A percentile compares a stretch with the other conserved stretches of the same genome.
phyloP scores from a whole-genome alignment of 257 asterid genomes.

The Capsicum rhomboideum region DNA sequence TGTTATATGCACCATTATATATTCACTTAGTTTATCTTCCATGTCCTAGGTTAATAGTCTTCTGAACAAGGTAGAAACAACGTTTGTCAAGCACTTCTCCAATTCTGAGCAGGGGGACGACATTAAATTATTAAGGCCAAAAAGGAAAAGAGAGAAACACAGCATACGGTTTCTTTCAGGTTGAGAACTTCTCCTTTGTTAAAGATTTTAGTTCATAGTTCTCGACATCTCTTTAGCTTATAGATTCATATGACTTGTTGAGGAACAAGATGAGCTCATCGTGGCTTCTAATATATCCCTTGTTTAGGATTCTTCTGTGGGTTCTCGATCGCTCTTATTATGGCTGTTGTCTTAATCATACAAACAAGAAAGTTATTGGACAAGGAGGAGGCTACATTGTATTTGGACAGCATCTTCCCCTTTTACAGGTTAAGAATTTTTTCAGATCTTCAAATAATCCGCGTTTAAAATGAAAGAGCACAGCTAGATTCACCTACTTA shows the following conservation, averaged over 20 bases:
- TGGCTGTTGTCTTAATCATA: constrained; percentile 31
- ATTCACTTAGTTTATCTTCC: neutral
- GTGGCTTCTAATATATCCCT: neutral
- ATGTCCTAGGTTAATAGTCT: constrained; percentile 28
- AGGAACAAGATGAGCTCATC: neutral
- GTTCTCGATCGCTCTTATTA: constrained; percentile 40
- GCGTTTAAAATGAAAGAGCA: neutral
- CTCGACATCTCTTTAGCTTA: neutral
- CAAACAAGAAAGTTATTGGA: constrained; percentile 32
- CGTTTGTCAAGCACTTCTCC: constrained; percentile 47
- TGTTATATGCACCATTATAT: neutral
- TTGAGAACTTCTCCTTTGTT: neutral
- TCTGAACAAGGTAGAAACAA: constrained; percentile 47
- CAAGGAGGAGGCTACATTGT: constrained; percentile 23
- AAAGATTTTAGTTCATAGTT: neutral
- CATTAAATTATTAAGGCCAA: constrained; percentile 41
- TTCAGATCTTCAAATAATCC: neutral
- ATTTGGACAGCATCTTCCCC: constrained; percentile 58
- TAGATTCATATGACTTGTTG: neutral
- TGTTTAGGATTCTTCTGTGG: constrained; percentile 46
- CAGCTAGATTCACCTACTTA: neutral
- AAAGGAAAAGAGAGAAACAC: constrained; percentile 32
- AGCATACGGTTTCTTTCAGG: constrained; percentile 38
- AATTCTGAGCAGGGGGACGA: constrained; percentile 44
- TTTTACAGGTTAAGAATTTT: constrained; percentile 48